A percentile compares a stretch with the other conserved stretches of the same genome.
Evolutionary conservation across 306 rosid species (phyloP).

Genomic region (Ziziphus jujuba): DNA sequence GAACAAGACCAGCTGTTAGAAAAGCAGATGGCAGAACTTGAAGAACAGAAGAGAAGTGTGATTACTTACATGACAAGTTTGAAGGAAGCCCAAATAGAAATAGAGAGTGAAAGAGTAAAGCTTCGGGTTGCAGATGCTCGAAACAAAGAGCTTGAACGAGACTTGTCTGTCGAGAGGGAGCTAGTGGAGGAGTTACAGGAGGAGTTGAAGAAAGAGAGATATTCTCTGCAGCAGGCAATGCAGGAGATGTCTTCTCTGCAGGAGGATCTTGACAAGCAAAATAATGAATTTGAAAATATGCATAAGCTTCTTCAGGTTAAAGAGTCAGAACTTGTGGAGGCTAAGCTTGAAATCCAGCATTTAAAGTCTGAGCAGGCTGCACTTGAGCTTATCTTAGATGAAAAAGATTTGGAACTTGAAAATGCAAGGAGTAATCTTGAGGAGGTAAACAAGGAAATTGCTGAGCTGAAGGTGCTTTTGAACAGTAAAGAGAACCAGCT

Average conservation of each 20-base stretch:
- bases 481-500: conserved; percentile 68
- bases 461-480: conserved; percentile 68
- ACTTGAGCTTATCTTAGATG: conserved; percentile 62
- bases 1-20: conserved; percentile 67
- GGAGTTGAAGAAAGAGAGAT: conserved; percentile 63
- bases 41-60: conserved; percentile 61
- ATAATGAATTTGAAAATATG: conserved; percentile 43
- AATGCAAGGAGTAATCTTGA: conserved; percentile 65
- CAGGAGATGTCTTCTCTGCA: conserved; percentile 55
- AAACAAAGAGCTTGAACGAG: conserved; percentile 65
- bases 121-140: conserved; percentile 57
- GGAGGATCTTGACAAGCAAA: conserved; percentile 50
- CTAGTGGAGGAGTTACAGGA: conserved; percentile 56
- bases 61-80: conserved; percentile 59
- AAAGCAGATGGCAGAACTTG: conserved; percentile 62
- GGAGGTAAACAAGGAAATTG: conserved; percentile 58
- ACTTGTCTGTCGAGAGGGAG: conserved; percentile 58
- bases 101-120: conserved; percentile 70
- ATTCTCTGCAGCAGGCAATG: conserved; percentile 60
- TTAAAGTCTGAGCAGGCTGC: conserved; percentile 75
- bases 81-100: conserved; percentile 69
- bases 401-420: conserved; percentile 82
- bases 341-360: conserved; percentile 78
- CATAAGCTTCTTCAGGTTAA: conserved; percentile 52
- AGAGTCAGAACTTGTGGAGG: conserved; percentile 70